phyloP scores from a whole-genome alignment of 73 alveolate species.

The Paramecium sonneborni region DNA sequence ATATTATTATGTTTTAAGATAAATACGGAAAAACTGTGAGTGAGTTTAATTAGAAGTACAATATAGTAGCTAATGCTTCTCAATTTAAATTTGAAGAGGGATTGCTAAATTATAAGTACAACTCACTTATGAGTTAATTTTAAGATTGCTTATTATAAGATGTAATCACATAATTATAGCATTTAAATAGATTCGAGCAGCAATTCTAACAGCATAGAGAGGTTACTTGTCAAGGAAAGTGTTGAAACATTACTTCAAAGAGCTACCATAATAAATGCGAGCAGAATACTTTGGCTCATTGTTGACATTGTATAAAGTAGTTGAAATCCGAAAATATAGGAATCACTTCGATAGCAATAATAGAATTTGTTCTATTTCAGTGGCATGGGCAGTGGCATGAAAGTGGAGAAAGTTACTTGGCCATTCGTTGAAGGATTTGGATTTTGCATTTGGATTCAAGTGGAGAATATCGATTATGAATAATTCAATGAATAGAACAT shows the following conservation, averaged over 20 bases:
- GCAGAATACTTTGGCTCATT: background rate
- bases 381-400: constrained; percentile 43
- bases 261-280: background rate
- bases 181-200: constrained; percentile 7
- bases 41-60: background rate
- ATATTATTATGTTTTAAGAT: background rate
- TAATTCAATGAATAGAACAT: background rate
- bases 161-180: background rate
- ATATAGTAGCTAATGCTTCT: constrained; percentile 20
- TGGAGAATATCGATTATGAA: constrained; percentile 5
- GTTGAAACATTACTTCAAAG: background rate
- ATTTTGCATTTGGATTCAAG: constrained; percentile 30
- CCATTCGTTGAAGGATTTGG: constrained; percentile 36
- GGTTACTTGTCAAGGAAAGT: background rate
- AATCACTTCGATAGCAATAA: background rate
- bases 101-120: constrained; percentile 2
- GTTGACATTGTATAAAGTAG: constrained; percentile 18
- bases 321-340: background rate
- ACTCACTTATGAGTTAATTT: background rate
- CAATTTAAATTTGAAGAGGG: background rate
- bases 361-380: background rate
- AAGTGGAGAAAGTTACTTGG: constrained; percentile 40
- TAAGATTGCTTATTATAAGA: background rate
- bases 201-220: background rate
- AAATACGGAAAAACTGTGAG: constrained; percentile 21